Base-by-base conservation (phyloP, 2,329 filamentous ascomycete genomes). In the Talaromyces piceae region DNA sequence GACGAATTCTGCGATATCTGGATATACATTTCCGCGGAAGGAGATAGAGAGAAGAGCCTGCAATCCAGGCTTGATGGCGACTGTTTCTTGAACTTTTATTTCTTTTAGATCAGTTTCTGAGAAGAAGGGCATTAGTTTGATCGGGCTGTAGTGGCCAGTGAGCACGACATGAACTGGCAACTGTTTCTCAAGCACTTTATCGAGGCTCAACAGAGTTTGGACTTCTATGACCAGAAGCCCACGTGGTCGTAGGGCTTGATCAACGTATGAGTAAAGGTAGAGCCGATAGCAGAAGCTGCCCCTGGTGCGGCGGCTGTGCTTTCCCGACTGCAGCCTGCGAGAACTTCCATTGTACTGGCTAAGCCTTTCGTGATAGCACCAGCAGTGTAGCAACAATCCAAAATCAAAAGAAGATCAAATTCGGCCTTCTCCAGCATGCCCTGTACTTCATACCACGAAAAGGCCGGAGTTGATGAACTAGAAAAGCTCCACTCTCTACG, bases 281-380 rank as follows among this genome's bases (percentile, higher is more conserved):
- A 44, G 13, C 45, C n/a, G 18, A 31, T 37, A 27, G 8, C 11
- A 37, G 27, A 31, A 28, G 12, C 45, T 6, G 6, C 6, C 16
- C 45, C 26, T 20, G 20, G 28, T 31, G 28, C 28, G 5, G 11
- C 28, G 8, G n/a, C 23, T 22, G 2, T 43, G 8, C 8, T 26
- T 22, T 22, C 39, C 39, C 20, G 8, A 22, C 28, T n/a, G 28
- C 28, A 31, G 7, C 18, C 45, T 31, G 23, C 45, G 3, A 33
- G 23, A 37, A 33, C 45, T 31, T 47, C 23, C 27, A 33, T 30
- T 9, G 13, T 28, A n/a, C 25, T 16, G 4, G 27, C 25, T n/a
- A 22, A n/a, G 26, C 45, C 45, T 37, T 47, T 47, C 8, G 45
- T 47, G 45, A 47, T 23, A 23, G 45, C 45, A 7, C 45, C 26